A percentile compares a stretch with the other conserved stretches of the same genome.
Conservation (phyloP, 495 filamentous ascomycete genomes). For the Poronia punctata region DNA sequence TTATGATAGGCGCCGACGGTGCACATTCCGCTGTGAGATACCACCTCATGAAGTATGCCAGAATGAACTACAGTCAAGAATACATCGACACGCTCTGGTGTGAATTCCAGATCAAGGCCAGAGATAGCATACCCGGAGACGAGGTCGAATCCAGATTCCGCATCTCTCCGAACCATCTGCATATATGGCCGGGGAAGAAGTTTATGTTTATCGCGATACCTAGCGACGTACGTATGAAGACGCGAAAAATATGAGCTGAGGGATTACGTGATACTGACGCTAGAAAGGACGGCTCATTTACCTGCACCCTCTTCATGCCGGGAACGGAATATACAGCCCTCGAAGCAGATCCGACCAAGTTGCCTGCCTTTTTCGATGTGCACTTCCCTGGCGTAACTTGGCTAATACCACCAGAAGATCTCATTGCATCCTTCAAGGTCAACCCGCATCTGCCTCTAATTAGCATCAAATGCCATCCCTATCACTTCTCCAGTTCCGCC, state of each 20-base stretch:
- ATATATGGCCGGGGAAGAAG: conserved; percentile 91
- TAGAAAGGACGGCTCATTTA: conserved; percentile 75
- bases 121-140: conserved; percentile 18
- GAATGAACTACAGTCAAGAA: conserved; percentile 85
- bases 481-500: conserved; percentile 69
- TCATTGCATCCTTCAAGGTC: conserved; percentile 60
- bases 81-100: conserved; percentile 98
- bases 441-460: conserved; percentile 92
- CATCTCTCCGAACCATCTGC: conserved; percentile 84
- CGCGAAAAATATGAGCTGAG: too few species aligned
- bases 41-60: conserved; percentile 87
- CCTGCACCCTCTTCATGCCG: conserved; percentile 87
- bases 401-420: conserved; percentile 63
- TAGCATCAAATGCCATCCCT: conserved; percentile 81
- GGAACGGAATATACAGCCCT: conserved; percentile 51
- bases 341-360: conserved; percentile 43
- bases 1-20: conserved; percentile 92
- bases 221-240: conserved; percentile 51
- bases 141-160: conserved; percentile 53
- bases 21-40: conserved; percentile 85
- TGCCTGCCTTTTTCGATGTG: conserved; percentile 66
- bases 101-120: conserved; percentile 73
- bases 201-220: conserved; percentile 99
- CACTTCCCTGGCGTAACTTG: conserved; percentile 85
- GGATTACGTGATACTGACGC: conserved; percentile 8